A percentile compares a stretch with the other conserved stretches of the same genome.
phyloP scores from a whole-genome alignment of 2,329 filamentous ascomycete species.

The Periconia digitata region DNA sequence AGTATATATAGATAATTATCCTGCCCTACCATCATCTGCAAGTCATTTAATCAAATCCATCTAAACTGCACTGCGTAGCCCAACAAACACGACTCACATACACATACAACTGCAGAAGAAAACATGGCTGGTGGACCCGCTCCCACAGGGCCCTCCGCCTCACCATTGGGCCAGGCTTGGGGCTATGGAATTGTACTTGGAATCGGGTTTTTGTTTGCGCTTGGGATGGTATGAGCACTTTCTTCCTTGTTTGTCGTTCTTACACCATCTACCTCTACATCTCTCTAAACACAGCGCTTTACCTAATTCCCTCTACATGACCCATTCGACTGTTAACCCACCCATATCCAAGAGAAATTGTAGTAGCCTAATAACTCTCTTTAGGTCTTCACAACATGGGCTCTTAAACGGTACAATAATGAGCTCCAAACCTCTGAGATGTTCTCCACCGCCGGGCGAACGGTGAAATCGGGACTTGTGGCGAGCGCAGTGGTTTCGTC shows the following conservation, averaged over 20 bases:
- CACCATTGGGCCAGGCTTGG: conserved; percentile 58
- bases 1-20: too few relatives aligned
- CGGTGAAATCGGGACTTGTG: conserved; percentile 85
- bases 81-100: too few relatives aligned
- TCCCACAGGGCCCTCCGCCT: conserved; percentile 12
- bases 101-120: too few relatives aligned
- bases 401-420: conserved; percentile 59
- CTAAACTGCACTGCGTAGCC: too few relatives aligned
- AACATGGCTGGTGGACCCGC: too few relatives aligned
- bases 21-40: too few relatives aligned
- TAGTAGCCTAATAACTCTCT: not conserved
- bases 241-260: conserved; percentile 67
- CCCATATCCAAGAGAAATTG: conserved; percentile 58
- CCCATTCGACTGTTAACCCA: too few relatives aligned
- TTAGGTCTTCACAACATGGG: not conserved
- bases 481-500: conserved; percentile 85
- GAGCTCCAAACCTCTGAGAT: conserved; percentile 89
- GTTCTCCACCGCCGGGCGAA: conserved; percentile 86
- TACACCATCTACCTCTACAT: too few relatives aligned
- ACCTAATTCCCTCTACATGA: too few relatives aligned
- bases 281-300: too few relatives aligned
- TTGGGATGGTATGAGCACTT: conserved; percentile 11
- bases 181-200: conserved; percentile 80
- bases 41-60: too few relatives aligned
- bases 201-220: conserved; percentile 72